phyloP scores from a whole-genome alignment of 441 rosid species.

The Pelargonium fulgidum region DNA sequence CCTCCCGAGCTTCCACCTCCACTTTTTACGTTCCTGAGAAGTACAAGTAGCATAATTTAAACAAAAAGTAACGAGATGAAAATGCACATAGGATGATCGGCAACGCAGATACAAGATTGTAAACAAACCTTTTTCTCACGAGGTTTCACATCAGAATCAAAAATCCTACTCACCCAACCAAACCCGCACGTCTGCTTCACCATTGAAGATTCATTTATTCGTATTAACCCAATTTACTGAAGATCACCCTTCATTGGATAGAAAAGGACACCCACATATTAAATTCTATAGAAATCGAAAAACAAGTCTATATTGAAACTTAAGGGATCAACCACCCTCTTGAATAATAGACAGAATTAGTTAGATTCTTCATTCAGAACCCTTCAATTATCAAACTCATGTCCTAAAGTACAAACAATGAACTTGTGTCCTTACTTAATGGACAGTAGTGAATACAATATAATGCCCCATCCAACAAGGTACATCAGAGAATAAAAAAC shows the following conservation, averaged over 20 bases:
- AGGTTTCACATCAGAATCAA: conserved; percentile 40
- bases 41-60: background rate
- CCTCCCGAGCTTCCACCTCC: conserved; percentile 49
- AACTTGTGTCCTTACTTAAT: background rate
- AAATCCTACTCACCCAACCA: conserved; percentile 56
- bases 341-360: conserved; percentile 1
- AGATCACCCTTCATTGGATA: conserved; percentile 8
- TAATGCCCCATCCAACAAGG: background rate
- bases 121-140: conserved; percentile 45
- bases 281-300: background rate
- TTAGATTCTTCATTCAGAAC: no score
- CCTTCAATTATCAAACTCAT: background rate
- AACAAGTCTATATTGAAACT: no score
- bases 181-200: conserved; percentile 55
- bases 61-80: background rate
- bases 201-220: conserved; percentile 39
- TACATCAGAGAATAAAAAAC: background rate
- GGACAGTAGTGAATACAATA: conserved; percentile 6
- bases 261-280: background rate
- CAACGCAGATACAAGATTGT: background rate
- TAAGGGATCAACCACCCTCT: background rate
- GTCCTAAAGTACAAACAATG: background rate
- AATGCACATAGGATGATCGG: no score
- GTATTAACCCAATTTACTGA: conserved; percentile 17
- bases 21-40: conserved; percentile 47